Base-by-base conservation (phyloP, 2,329 filamentous ascomycete genomes). In the Elsinoe arachidis region DNA sequence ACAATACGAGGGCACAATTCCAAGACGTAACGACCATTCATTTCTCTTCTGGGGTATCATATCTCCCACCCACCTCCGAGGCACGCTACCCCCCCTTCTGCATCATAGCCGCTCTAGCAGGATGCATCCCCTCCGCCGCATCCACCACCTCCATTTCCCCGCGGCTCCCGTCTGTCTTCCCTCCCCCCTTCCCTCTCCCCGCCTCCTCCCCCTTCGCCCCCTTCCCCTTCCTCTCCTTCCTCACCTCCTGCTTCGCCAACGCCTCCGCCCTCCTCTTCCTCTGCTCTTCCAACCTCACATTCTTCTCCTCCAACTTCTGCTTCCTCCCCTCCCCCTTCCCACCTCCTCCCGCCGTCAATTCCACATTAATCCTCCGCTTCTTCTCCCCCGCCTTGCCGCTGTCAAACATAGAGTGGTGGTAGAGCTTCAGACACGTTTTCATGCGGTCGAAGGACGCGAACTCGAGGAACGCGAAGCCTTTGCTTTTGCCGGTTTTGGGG, bases 401-500 rank as follows among this genome's bases (percentile, higher is more conserved):
- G 72, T 82, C 75, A 69, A 96, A 95, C 62, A 80, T 79, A 59
- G 83, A 87, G 74, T 96, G 91, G 74, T 97, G 91, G 74, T 92
- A 92, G 62, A 90, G 83, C 72, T 91, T 88, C 60, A 97, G 78
- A 68, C 90, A 95, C 33, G 89, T 93, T 78, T 95, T 88, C 90
- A 96, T 95, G 68, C 87, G 83, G 72, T 91, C 87, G 73, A 85
- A 95, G 63, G 84, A 80, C 62, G 84, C 84, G 69, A 96, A 97
- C 72, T 97, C 92, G 64, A 97, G 78, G 71, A 96, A 95, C 5
- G 88, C 90, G 66, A 87, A 86, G 35, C 90, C 88, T 63, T 86
- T 86, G 67, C 82, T 86, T 62, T 84, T 82, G 56, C 76, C 77
- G 11, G 80, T 78, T 62, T 83, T 75, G 63, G 83, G 83, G 65